phyloP scores from a whole-genome alignment of 2,329 filamentous ascomycete species.

The Decorospora gaudefroyi region DNA sequence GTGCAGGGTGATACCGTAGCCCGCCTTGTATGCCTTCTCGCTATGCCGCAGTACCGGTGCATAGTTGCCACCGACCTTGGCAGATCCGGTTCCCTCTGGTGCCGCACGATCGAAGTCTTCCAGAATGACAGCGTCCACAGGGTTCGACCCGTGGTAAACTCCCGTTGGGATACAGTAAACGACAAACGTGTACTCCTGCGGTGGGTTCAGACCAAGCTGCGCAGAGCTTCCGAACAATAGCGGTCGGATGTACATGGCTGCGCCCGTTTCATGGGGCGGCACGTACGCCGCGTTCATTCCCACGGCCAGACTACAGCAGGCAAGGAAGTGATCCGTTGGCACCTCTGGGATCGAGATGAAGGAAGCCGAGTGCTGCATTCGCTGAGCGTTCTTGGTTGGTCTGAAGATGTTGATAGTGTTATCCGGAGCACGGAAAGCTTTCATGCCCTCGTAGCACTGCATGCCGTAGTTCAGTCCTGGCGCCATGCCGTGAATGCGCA shows the following conservation, averaged over 20 bases:
- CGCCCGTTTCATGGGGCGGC: constrained; percentile 84
- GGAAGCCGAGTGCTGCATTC: constrained; percentile 81
- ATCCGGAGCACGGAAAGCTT: constrained; percentile 82
- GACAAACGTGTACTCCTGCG: constrained; percentile 88
- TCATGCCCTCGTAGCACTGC: constrained; percentile 98
- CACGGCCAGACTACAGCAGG: constrained; percentile 78
- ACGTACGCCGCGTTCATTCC: constrained; percentile 88
- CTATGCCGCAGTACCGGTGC: constrained; percentile 88
- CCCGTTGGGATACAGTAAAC: constrained; percentile 92
- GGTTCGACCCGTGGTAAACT: constrained; percentile 88
- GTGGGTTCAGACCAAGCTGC: constrained; percentile 82
- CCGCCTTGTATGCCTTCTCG: constrained; percentile 75
- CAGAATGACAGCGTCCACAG: constrained; percentile 84
- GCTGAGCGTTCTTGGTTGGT: constrained; percentile 78
- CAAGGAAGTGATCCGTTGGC: constrained; percentile 74
- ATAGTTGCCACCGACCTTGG: constrained; percentile 97
- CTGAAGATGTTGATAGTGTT: constrained; percentile 85
- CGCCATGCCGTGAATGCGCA: constrained; percentile 92
- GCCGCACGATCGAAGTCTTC: constrained; percentile 93
- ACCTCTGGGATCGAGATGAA: constrained; percentile 84
- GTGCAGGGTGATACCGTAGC: constrained; percentile 93
- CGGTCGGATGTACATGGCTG: constrained; percentile 90
- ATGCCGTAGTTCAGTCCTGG: constrained; percentile 94
- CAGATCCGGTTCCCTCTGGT: constrained; percentile 85
- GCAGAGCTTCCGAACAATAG: constrained; percentile 85